These are phyloP conservation scores for Trypanosoma mega DNA, from an alignment of 208 protist species.

Conservation along the genomic window DNA sequence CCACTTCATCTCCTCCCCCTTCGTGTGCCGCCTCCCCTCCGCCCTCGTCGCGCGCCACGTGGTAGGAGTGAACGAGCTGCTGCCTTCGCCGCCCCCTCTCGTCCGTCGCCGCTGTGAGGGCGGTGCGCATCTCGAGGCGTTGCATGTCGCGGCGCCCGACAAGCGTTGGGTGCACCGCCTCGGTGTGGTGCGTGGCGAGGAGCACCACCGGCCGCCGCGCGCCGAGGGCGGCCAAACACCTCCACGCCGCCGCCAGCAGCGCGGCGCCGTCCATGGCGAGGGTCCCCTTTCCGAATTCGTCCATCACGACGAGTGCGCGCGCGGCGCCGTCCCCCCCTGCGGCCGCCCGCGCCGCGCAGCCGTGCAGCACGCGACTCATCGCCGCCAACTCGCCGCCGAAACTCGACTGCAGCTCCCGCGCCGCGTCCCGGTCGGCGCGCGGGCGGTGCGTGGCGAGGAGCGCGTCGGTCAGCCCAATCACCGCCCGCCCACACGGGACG, in stretches of 20 bases:
- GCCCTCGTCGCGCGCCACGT: conserved; percentile 7
- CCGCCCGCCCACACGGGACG: conserved; percentile 78
- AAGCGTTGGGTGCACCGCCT: conserved; percentile 31
- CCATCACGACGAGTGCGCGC: conserved; percentile 81
- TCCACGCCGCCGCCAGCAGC: conserved; percentile 67
- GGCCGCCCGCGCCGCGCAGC: conserved; percentile 18
- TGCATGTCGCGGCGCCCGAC: conserved; percentile 20
- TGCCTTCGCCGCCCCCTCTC: conserved; percentile 1
- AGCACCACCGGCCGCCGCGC: conserved; percentile 46
- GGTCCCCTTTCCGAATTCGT: conserved; percentile 96
- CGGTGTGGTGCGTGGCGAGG: conserved; percentile 71
- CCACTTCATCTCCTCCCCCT: background rate
- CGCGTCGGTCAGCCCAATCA: conserved; percentile 51
- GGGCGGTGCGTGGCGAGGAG: conserved; percentile 35
- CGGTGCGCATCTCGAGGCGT: conserved; percentile 27
- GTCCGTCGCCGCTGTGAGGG: background rate
- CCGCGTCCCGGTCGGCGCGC: conserved; percentile 5
- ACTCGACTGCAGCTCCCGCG: conserved; percentile 42
- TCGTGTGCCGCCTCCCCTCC: background rate
- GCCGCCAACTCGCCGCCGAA: conserved; percentile 70
- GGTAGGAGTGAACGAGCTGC: conserved; percentile 25
- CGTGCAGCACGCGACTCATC: conserved; percentile 62
- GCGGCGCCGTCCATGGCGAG: conserved; percentile 80
- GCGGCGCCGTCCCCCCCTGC: conserved; percentile 23
- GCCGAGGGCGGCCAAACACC: conserved; percentile 37